A percentile compares a stretch with the other conserved stretches of the same genome.
Conservation (phyloP, 1,284 basidiomycete genomes). For the Psilocybe mexicana region DNA sequence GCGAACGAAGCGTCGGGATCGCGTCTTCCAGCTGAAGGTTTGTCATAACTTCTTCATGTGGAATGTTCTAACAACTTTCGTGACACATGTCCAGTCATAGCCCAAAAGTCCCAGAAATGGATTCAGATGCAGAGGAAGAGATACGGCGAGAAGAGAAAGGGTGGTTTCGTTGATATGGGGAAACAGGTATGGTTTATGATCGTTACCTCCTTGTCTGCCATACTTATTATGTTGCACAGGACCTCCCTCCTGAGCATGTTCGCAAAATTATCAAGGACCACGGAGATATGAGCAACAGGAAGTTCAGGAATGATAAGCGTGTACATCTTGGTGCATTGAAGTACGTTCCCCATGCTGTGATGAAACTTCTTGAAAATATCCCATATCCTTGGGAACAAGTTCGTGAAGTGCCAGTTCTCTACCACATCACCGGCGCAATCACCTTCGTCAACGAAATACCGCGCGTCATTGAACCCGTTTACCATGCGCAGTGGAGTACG, state of each 20-base stretch:
- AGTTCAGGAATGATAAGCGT: constrained; percentile 98
- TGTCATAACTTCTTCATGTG: constrained; percentile 10
- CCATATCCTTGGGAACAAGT: constrained; percentile 99
- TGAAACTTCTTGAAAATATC: constrained; percentile 99
- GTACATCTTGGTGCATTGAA: constrained; percentile 98
- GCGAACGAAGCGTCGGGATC: constrained; percentile 53
- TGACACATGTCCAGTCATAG: constrained; percentile 45
- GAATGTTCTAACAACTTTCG: constrained; percentile 15
- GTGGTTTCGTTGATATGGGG: constrained; percentile 89
- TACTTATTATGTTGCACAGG: constrained; percentile 44
- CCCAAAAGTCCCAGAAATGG: constrained; percentile 92
- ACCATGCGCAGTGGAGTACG: constrained; percentile 99
- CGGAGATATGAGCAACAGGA: constrained; percentile 95
- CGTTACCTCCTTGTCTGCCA: constrained; percentile 4
- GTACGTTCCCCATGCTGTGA: constrained; percentile 98
- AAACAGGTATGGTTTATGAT: constrained; percentile 68
- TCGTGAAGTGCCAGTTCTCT: constrained; percentile 93
- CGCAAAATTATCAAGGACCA: constrained; percentile 98
- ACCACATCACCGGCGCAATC: constrained; percentile 99
- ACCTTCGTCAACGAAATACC: constrained; percentile 99
- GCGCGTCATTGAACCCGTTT: constrained; percentile 94
- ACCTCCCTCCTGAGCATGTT: constrained; percentile 90
- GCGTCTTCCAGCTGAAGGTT: constrained; percentile 70
- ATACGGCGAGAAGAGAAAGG: constrained; percentile 87
- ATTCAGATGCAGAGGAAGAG: constrained; percentile 89